phyloP scores from a whole-genome alignment of 225 moss, liverwort and hornwort genomes.

The Sphagnum contortum region DNA sequence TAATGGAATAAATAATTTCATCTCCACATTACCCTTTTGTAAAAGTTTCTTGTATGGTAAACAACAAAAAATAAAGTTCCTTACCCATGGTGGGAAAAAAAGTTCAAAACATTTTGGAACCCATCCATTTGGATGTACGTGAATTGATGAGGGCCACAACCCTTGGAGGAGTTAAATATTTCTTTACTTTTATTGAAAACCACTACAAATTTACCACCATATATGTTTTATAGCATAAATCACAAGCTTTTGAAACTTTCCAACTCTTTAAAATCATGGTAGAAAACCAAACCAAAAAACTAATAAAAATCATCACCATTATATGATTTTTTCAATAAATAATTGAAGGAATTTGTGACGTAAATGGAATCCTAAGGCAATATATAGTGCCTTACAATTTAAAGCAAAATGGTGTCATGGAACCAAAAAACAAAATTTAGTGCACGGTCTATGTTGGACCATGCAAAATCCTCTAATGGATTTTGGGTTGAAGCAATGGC shows the following conservation, averaged over 20 bases:
- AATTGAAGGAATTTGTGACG: not conserved
- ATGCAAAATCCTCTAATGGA: not conserved
- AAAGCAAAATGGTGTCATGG: not conserved
- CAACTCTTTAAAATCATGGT: not conserved
- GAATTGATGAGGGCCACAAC: not conserved
- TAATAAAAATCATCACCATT: too few relatives aligned
- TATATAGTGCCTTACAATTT: not conserved
- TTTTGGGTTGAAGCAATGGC: not conserved
- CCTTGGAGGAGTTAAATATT: not conserved
- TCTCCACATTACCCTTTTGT: not conserved
- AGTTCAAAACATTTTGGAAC: not conserved
- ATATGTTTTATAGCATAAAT: conserved; percentile 1
- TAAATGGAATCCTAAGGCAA: not conserved
- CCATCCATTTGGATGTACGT: not conserved
- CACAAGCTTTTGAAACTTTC: too few relatives aligned
- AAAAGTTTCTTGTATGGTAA: not conserved
- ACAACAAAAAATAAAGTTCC: not conserved
- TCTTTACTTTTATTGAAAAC: conserved; percentile 5
- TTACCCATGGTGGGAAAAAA: not conserved
- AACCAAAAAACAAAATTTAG: not conserved
- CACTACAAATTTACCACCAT: not conserved
- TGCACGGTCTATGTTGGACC: not conserved
- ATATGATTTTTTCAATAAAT: not conserved
- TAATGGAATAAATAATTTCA: not conserved
- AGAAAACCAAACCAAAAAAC: not conserved